Conservation (phyloP, 2,329 filamentous ascomycete species). For the Pyrenophora teres region DNA sequence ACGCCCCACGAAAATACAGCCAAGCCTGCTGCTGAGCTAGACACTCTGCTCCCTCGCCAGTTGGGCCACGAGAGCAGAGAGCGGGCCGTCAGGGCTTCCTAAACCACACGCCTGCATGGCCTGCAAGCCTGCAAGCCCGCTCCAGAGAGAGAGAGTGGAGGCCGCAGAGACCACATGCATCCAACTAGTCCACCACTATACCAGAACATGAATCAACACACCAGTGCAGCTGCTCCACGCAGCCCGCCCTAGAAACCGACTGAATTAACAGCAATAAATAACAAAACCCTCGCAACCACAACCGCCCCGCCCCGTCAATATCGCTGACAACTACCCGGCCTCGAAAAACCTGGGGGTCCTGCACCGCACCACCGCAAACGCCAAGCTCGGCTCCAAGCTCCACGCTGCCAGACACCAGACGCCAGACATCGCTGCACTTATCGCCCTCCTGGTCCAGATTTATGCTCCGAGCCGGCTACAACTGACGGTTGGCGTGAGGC, state of each 20-base stretch:
- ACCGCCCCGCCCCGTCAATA: constrained; percentile 7
- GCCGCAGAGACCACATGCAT: constrained; percentile 31
- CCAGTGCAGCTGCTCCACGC: constrained; percentile 20
- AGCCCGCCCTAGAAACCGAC: background rate
- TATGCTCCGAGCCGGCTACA: constrained; percentile 37
- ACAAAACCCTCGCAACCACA: too few species aligned
- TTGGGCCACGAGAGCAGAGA: constrained; percentile 21
- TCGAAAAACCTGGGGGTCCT: constrained; percentile 23
- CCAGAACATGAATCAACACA: constrained; percentile 9
- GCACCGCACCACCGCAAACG: constrained; percentile 15
- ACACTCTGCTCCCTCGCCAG: constrained; percentile 18
- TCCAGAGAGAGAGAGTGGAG: constrained; percentile 20
- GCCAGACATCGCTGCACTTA: constrained; percentile 24
- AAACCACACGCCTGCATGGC: constrained; percentile 29
- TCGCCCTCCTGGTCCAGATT: constrained; percentile 30
- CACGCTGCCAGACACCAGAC: constrained; percentile 16
- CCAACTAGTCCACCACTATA: constrained; percentile 29
- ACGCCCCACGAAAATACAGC: constrained; percentile 38
- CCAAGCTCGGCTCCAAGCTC: constrained; percentile 39
- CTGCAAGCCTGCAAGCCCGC: constrained; percentile 21
- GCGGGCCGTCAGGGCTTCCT: constrained; percentile 21
- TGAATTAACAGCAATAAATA: background rate
- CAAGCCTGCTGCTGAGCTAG: constrained; percentile 16
- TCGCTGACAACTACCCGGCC: constrained; percentile 24
- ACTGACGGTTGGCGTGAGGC: constrained; percentile 39